Evolutionary conservation across 73 alveolate genomes (phyloP).

Genomic region (Tetrahymena borealis): DNA sequence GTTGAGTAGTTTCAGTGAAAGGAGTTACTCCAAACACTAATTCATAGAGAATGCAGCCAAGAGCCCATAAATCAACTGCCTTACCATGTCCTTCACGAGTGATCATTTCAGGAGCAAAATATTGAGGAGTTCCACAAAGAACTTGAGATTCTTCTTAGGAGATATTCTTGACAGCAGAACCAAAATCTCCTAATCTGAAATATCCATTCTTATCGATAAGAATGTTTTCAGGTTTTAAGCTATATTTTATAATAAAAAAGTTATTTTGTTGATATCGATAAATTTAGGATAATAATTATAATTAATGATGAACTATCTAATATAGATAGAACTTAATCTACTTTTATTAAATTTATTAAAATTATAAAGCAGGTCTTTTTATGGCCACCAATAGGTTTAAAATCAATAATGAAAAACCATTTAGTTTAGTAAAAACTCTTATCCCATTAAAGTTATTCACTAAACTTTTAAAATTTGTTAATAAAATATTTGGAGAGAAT

Average conservation of each 20-base stretch:
- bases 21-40: slow-evolving; percentile 86
- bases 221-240: slow-evolving; percentile 73
- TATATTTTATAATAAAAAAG: not conserved
- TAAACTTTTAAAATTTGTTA: too few relatives aligned
- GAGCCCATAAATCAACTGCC: slow-evolving; percentile 89
- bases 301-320: too few relatives aligned
- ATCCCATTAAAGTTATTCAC: too few relatives aligned
- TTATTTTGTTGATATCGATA: not conserved
- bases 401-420: too few relatives aligned
- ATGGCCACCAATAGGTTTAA: too few relatives aligned
- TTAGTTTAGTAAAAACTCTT: too few relatives aligned
- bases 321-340: too few relatives aligned
- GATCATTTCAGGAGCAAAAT: slow-evolving; percentile 84
- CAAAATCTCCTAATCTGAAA: slow-evolving; percentile 69
- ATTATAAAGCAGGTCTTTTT: too few relatives aligned
- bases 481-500: not conserved
- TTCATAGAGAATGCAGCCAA: slow-evolving; percentile 76
- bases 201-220: slow-evolving; percentile 60
- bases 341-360: too few relatives aligned
- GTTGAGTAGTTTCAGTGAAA: slow-evolving; percentile 45
- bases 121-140: slow-evolving; percentile 84
- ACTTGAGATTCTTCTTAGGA: slow-evolving; percentile 41
- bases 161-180: slow-evolving; percentile 55
- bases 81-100: slow-evolving; percentile 61
- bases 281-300: not conserved